A percentile compares a stretch with the other conserved stretches of the same genome.
Conservation (phyloP, 768 basidiomycete genomes). For the Tephrocybe sp. region DNA sequence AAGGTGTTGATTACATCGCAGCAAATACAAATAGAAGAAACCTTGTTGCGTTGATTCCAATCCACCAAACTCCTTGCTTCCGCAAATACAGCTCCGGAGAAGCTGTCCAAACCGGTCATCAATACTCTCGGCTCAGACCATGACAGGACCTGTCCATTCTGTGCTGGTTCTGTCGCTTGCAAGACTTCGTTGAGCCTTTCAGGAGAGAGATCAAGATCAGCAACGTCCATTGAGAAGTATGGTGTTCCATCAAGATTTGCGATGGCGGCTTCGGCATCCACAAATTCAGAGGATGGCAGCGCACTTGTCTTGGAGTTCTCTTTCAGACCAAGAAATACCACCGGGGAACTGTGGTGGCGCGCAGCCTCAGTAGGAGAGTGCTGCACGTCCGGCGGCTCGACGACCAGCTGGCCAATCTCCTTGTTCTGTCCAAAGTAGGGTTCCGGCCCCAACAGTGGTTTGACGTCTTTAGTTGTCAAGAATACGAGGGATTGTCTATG, state of each 20-base stretch:
- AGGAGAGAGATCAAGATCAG: constrained; percentile 39
- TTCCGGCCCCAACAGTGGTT: constrained; percentile 60
- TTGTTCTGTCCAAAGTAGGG: constrained; percentile 76
- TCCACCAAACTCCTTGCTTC: constrained; percentile 81
- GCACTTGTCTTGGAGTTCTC: constrained; percentile 53
- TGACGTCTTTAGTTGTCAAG: constrained; percentile 62
- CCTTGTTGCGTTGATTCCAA: constrained; percentile 92
- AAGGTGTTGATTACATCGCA: background rate
- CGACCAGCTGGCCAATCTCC: constrained; percentile 36
- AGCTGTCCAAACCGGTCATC: constrained; percentile 54
- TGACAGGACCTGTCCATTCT: constrained; percentile 38
- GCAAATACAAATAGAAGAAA: constrained; percentile 22
- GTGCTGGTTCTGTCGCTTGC: constrained; percentile 36
- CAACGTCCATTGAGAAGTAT: constrained; percentile 83
- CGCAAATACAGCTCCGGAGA: constrained; percentile 77
- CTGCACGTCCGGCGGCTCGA: constrained; percentile 27
- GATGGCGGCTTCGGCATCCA: constrained; percentile 50
- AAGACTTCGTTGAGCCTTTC: constrained; percentile 38
- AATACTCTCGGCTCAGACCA: constrained; percentile 70
- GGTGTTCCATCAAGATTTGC: constrained; percentile 75
- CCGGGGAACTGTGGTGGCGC: constrained; percentile 54
- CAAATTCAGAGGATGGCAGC: constrained; percentile 67
- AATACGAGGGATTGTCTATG: constrained; percentile 42
- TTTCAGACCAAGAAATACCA: constrained; percentile 82
- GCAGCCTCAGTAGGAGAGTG: constrained; percentile 49